Evolutionary conservation across 805 yeast species (phyloP), one percentile per base, ranked within the genome.

Genomic region (Metschnikowia peoriensis): DNA sequence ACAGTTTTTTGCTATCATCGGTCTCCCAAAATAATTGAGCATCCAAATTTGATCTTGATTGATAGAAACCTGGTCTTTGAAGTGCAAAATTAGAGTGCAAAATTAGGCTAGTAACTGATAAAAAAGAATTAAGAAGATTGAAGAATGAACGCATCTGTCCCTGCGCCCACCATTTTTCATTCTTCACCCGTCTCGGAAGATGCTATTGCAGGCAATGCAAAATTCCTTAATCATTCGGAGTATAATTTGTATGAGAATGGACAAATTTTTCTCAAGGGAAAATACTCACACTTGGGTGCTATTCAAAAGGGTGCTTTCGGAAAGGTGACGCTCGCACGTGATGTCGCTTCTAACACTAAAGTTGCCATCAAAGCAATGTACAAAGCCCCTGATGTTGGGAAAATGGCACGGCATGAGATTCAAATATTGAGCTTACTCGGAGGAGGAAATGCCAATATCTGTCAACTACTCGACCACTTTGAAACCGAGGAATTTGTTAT

Each of bases 281-380:
- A 72, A 42, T 83, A 83, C 68, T 63, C 64, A 46, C 76, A 73
- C 52, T 53, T 81, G 37, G 61, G 66, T 17, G 71, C 73, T 59
- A 67, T 82, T 50, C 85, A 82, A 62, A 75, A 73, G 38, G 89
- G 88, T 4, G 76, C 87, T 2, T 84, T 82, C 65, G 88, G 88
- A 17, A 75, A 75, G 52, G 89, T 84, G 2, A 70, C 84, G 1
- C 72, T 80, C 46, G 86, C 85, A 1, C 51, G 67, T 7, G 81
- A 84, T 60, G 51, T 60, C 1, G 41, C 50, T 15, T 56, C 63
- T 10, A 51, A 54, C 34, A 59, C 63, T 14, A 53, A 62, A 44
- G 86, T 82, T 39, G 85, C 86, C 16, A 68, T 84, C 52, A 84
- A 84, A 67, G 72, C 83, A 12, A 72, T 84, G 73, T 67, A 72